Base-by-base conservation (phyloP, 2,329 filamentous ascomycete genomes). In the Alternaria solani region DNA sequence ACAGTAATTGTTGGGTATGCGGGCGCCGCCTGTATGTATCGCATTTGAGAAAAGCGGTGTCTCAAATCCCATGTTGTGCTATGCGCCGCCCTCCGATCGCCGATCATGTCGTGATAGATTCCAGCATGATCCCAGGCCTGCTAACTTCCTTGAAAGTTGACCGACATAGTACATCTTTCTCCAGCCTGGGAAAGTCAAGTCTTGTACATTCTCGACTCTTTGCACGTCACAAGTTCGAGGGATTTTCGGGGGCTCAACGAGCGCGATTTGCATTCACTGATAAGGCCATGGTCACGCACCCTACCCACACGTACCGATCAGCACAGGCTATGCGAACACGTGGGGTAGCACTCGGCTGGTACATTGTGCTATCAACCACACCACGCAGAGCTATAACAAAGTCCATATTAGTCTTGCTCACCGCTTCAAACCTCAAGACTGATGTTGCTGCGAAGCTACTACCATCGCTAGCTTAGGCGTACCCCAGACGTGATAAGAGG, bases 281-380 rank as follows among this genome's bases (percentile, higher is more conserved):
- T 61, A 57, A 61, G 54, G 30, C 51, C 11, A 20, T 57, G 58
- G 54, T 61, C 58, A 61, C 54, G 55, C 58, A 47, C 48, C 32
- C 39, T 48, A 59, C 61, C 49, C 58, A 49, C 46, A 44, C 55
- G 49, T 20, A 61, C 59, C 49, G 41, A 61, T 61, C 54, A 53
- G 51, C 57, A 38, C 47, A 20, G 34, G 43, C 54, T 23, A 51
- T 9, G 59, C 43, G 54, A 65, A 67, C 64, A 53, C 55, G 64
- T 63, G 64, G 64, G 64, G 62, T 52, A 20, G 23, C 12, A 38
- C 23, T 38, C 4, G 4, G 9, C 20, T 36, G 30, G 30, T 38
- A 49, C 14, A 49, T 26, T 34, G 46, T 30, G 30, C 20, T 38
- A 18, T 30, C 7, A 12, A 36, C 32, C 30, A 36, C 30, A 36